Conservation (phyloP, 2,329 filamentous ascomycete species). For the Trichoderma guizhouense region DNA sequence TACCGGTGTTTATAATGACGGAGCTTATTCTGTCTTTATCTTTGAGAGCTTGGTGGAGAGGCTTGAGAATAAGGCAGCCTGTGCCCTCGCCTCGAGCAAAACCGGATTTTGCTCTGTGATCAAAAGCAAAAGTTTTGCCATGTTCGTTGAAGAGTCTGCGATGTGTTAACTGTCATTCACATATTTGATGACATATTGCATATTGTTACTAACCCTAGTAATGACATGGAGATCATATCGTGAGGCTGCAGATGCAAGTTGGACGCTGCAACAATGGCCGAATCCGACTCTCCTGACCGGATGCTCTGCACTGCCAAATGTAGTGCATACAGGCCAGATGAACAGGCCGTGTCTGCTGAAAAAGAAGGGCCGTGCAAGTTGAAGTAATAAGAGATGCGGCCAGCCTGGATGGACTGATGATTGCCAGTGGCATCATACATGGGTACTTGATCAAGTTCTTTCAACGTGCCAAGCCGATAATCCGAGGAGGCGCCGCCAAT, state of each 20-base stretch:
- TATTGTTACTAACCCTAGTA: slow-evolving; percentile 26
- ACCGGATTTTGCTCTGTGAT: slow-evolving; percentile 38
- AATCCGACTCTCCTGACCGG: slow-evolving; percentile 42
- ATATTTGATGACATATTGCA: background rate
- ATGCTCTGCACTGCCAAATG: slow-evolving; percentile 50
- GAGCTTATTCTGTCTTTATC: slow-evolving; percentile 55
- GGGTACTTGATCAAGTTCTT: slow-evolving; percentile 45
- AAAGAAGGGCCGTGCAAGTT: slow-evolving; percentile 53
- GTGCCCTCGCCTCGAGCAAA: slow-evolving; percentile 61
- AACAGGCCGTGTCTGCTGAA: slow-evolving; percentile 52
- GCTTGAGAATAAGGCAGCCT: slow-evolving; percentile 55
- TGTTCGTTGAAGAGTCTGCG: slow-evolving; percentile 43
- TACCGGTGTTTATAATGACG: slow-evolving; percentile 47
- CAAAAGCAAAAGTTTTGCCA: slow-evolving; percentile 46
- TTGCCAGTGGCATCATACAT: slow-evolving; percentile 52
- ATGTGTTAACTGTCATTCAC: background rate
- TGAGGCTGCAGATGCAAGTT: slow-evolving; percentile 48
- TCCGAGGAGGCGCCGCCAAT: slow-evolving; percentile 47
- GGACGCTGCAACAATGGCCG: slow-evolving; percentile 47
- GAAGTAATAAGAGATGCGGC: slow-evolving; percentile 54
- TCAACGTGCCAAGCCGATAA: slow-evolving; percentile 42
- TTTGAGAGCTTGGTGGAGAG: slow-evolving; percentile 49
- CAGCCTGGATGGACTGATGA: slow-evolving; percentile 51
- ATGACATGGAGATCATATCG: slow-evolving; percentile 30
- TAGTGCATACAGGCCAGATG: slow-evolving; percentile 48